phyloP scores from a whole-genome alignment of 1,139 yeast species.

The Geotrichum cucujoidarum region DNA sequence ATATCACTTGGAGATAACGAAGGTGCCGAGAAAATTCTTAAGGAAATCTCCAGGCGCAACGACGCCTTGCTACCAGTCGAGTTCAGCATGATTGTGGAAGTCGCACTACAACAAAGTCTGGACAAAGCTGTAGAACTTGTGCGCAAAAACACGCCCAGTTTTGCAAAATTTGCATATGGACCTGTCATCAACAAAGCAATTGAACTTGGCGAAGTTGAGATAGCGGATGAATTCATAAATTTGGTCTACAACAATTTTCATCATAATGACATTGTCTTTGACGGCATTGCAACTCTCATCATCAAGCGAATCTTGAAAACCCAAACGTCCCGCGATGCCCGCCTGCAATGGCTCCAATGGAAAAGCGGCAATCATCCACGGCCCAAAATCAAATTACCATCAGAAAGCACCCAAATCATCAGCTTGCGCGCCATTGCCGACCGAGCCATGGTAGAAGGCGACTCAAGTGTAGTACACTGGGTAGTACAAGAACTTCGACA shows the following conservation, averaged over 20 bases:
- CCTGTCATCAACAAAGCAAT: constrained; percentile 21
- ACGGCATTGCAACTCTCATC: constrained; percentile 11
- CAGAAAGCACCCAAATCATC: constrained; percentile 5
- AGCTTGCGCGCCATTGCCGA: constrained; percentile 17
- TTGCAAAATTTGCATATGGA: constrained; percentile 17
- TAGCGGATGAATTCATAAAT: constrained; percentile 19
- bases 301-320: constrained; percentile 12
- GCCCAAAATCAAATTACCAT: constrained; percentile 10
- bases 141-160: constrained; percentile 16
- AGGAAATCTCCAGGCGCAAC: constrained; percentile 30
- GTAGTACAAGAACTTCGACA: constrained; percentile 16
- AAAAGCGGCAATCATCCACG: constrained; percentile 7
- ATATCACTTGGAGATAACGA: constrained; percentile 39
- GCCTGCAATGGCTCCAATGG: constrained; percentile 20
- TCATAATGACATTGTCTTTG: constrained; percentile 10
- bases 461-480: constrained; percentile 16
- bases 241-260: constrained; percentile 11
- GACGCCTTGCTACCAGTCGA: constrained; percentile 24
- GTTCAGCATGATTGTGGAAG: constrained; percentile 25
- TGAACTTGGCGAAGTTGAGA: constrained; percentile 13
- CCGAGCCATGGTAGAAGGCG: constrained; percentile 18
- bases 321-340: constrained; percentile 15
- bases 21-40: constrained; percentile 41
- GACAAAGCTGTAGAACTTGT: constrained; percentile 17
- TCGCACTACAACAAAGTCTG: constrained; percentile 21